Conservation (phyloP, 306 rosid genomes). For the Medicago lupulina region DNA sequence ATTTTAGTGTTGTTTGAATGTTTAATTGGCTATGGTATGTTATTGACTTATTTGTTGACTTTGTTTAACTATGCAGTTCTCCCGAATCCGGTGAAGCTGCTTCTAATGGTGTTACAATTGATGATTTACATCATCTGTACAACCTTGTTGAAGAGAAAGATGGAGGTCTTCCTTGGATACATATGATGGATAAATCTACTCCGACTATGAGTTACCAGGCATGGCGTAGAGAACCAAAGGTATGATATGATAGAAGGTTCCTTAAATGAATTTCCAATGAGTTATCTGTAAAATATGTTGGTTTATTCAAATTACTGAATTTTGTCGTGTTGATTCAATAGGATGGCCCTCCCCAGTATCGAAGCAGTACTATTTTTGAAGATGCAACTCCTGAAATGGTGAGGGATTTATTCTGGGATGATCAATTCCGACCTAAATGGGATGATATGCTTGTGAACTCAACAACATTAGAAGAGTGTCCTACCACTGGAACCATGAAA, state of each 20-base stretch:
- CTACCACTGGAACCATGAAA: conserved; percentile 63
- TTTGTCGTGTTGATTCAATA: conserved; percentile 38
- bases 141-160: conserved; percentile 64
- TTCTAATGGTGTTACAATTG: conserved; percentile 36
- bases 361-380: conserved; percentile 64
- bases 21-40: not conserved
- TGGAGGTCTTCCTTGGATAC: conserved; percentile 67
- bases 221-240: conserved; percentile 68
- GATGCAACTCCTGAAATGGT: conserved; percentile 71
- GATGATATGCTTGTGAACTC: conserved; percentile 61
- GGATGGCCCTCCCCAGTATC: conserved; percentile 67
- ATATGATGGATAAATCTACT: conserved; percentile 62
- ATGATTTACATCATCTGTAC: conserved; percentile 52
- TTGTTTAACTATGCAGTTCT: conserved; percentile 28
- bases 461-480: conserved; percentile 60
- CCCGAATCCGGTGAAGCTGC: conserved; percentile 27
- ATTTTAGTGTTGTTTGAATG: not conserved
- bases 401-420: conserved; percentile 71
- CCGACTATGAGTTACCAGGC: conserved; percentile 62
- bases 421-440: conserved; percentile 62
- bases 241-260: conserved; percentile 6
- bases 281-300: not conserved
- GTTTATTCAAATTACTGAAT: not conserved
- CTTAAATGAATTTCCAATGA: not conserved
- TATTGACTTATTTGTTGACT: conserved; percentile 14